Conservation (phyloP, 2,329 filamentous ascomycete species). For the Botryotinia convoluta region DNA sequence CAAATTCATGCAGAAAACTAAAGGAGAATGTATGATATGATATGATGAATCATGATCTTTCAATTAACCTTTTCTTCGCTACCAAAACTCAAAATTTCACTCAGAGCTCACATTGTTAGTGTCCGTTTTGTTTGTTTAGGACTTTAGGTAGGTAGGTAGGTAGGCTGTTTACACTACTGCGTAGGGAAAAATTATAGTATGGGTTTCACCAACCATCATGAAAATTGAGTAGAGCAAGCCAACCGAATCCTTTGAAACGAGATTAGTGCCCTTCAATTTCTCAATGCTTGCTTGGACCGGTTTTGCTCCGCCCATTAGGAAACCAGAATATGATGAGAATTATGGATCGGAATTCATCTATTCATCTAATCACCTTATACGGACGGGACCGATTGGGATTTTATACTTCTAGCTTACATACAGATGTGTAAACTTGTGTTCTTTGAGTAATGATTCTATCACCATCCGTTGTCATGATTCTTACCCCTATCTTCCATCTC, state of each 20-base stretch:
- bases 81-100: not conserved
- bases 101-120: not conserved
- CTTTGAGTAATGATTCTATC: not conserved
- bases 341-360: not conserved
- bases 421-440: not conserved
- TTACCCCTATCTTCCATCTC: not conserved
- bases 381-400: not conserved
- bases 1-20: not conserved
- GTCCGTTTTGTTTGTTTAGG: not conserved
- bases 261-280: conserved; percentile 7
- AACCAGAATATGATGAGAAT: not conserved
- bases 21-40: not conserved
- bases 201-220: conserved; percentile 5
- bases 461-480: not conserved
- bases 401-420: not conserved
- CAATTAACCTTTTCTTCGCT: not conserved
- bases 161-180: not conserved
- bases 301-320: not conserved
- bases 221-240: not conserved
- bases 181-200: not conserved
- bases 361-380: not conserved
- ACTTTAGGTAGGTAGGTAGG: not conserved
- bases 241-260: conserved; percentile 14
- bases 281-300: conserved; percentile 9
- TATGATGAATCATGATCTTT: not conserved